Evolutionary conservation across 768 basidiomycete species (phyloP), one percentile per base, ranked within the genome.

Genomic region (Auricularia sp.): DNA sequence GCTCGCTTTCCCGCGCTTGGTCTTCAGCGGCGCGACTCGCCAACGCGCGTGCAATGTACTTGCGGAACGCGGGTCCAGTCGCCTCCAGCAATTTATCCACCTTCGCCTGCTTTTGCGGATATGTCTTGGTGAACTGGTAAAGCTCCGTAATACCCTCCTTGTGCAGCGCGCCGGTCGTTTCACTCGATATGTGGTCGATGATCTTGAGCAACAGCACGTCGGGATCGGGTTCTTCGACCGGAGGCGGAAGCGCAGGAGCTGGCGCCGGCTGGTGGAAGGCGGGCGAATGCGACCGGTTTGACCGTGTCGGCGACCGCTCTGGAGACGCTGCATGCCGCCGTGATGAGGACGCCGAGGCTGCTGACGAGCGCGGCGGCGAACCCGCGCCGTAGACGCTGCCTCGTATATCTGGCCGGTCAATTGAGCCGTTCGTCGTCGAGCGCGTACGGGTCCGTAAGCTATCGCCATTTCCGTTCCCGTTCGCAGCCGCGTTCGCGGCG

Each of bases 91-190:
- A 82, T 72, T 92, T 91, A 70, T 94, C 93, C 23, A 94, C 91
- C 51, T 85, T 84, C 2, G 85, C 77, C 70, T 84, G 83, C 72
- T 92, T 93, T 69, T 92, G 86, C 0, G 93, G 94, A 71, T 97
- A 85, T 35, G 86, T 87, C 76, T 94, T 94, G 71, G 98, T 76
- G 79, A 94, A 98, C 42, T 93, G 87, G 73, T 98, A 93, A 29
- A 99, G 78, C 70, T 95, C 93, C 3, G 93, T 95, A 64, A 98
- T 94, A 3, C 93, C 92, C 73, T 96, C 92, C 74, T 93, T 93
- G 73, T 93, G 90, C 77, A 92, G 78, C 16, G 90, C 90, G 16
- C 90, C 91, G 3, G 91, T 91, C 29, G 91, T 90, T 76, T 93
- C 89, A 72, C 88, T 90, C 36, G 90, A 92, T 65, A 91, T 91